A percentile compares a stretch with the other conserved stretches of the same genome.
phyloP scores from a whole-genome alignment of 129 eudicot genomes.

The Helianthus tuberosus region DNA sequence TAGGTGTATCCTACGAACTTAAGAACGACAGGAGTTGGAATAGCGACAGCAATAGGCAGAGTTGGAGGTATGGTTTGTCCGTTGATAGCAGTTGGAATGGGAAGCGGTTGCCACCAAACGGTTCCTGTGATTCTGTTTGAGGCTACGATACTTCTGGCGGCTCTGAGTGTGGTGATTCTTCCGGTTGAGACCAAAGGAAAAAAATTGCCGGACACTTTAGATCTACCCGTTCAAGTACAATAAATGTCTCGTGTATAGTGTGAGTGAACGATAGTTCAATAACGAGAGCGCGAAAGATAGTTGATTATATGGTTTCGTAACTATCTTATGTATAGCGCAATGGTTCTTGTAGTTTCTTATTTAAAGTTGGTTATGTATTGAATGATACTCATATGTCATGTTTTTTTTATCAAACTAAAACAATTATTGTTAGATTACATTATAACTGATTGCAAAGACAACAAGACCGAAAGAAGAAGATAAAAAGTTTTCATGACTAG shows the following conservation, averaged over 20 bases:
- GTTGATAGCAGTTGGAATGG: conserved; percentile 65
- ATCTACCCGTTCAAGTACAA: too few species aligned
- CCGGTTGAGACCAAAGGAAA: conserved; percentile 72
- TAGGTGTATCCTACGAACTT: conserved; percentile 74
- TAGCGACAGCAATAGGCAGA: conserved; percentile 65
- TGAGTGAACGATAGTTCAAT: too few species aligned
- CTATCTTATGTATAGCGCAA: neutral
- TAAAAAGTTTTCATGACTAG: neutral
- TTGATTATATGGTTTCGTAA: too few species aligned
- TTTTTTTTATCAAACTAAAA: neutral
- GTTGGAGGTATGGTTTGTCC: conserved; percentile 85
- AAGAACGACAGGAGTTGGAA: conserved; percentile 70
- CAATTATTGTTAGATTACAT: neutral
- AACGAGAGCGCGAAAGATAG: too few species aligned
- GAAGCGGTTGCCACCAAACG: conserved; percentile 55
- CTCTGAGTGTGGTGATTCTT: conserved; percentile 43
- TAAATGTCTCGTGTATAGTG: too few species aligned
- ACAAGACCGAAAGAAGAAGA: neutral
- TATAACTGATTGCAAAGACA: neutral
- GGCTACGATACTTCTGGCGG: conserved; percentile 42
- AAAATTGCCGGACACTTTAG: conserved; percentile 37
- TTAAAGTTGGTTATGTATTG: neutral
- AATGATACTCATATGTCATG: neutral
- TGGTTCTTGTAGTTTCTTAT: neutral
- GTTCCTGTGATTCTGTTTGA: conserved; percentile 59